Evolutionary conservation across 2,329 filamentous ascomycete genomes (phyloP).

Genomic region (Thelonectria blattea): DNA sequence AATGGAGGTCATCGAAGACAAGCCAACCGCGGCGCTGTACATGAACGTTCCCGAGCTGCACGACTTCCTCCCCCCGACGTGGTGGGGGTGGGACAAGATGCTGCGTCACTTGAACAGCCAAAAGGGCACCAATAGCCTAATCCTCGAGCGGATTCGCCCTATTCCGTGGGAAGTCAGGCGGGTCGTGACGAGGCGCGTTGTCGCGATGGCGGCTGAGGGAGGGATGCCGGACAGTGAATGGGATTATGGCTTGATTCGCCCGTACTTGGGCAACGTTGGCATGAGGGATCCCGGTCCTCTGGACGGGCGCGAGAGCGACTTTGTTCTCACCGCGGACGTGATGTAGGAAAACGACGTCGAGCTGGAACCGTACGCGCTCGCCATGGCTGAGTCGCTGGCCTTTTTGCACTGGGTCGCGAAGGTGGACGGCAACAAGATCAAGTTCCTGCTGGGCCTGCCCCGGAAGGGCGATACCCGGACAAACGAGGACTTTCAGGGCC

Average conservation of each 20-base stretch:
- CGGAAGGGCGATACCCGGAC: neutral
- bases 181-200: no score
- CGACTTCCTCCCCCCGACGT: neutral
- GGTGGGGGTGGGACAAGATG: neutral
- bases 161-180: neutral
- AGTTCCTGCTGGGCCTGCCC: neutral
- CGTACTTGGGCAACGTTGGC: neutral
- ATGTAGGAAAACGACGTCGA: neutral
- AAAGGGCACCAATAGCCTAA: neutral
- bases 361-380: neutral
- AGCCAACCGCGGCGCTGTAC: no score
- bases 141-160: neutral
- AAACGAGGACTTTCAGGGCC: neutral
- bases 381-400: neutral
- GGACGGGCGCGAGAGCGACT: neutral
- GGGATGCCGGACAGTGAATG: no score
- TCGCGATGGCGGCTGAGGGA: no score
- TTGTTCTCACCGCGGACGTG: neutral
- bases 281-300: no score
- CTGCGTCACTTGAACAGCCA: neutral
- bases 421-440: neutral
- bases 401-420: neutral
- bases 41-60: neutral
- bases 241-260: neutral
- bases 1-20: neutral